Evolutionary conservation across 306 rosid genomes (phyloP).

Genomic region (Prunus campanulata): DNA sequence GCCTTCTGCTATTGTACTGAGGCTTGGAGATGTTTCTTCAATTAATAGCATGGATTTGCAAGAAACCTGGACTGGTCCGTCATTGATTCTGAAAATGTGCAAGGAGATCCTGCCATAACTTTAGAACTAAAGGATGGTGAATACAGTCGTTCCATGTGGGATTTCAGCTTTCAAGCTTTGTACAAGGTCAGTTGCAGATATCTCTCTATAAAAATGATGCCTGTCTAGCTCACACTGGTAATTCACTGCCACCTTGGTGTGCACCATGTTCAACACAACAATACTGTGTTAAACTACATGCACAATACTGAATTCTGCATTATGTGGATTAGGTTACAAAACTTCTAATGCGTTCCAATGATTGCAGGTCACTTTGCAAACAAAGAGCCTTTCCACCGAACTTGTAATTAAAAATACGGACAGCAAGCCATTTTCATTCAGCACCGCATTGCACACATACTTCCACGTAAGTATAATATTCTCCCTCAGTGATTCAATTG

Average conservation of each 20-base stretch:
- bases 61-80: conserved; percentile 88
- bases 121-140: conserved; percentile 77
- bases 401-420: conserved; percentile 74
- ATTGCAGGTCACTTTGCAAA: conserved; percentile 62
- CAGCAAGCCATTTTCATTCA: conserved; percentile 76
- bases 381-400: conserved; percentile 74
- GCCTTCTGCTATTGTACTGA: conserved; percentile 7
- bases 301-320: background rate
- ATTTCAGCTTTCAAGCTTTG: conserved; percentile 85
- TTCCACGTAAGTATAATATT: conserved; percentile 57
- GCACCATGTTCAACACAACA: background rate
- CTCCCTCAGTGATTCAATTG: background rate
- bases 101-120: conserved; percentile 70
- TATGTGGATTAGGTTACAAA: background rate
- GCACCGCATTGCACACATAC: conserved; percentile 86
- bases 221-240: conserved; percentile 12
- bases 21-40: conserved; percentile 20
- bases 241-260: conserved; percentile 1
- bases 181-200: conserved; percentile 60
- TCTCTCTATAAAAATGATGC: conserved; percentile 2
- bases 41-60: conserved; percentile 85
- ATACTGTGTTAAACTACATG: background rate
- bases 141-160: conserved; percentile 90
- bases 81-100: conserved; percentile 61
- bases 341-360: conserved; percentile 9